Percentiles rank a stretch among this genome's conserved stretches.
phyloP scores from a whole-genome alignment of 768 basidiomycete genomes.

The Boletus pseudopeckii region DNA sequence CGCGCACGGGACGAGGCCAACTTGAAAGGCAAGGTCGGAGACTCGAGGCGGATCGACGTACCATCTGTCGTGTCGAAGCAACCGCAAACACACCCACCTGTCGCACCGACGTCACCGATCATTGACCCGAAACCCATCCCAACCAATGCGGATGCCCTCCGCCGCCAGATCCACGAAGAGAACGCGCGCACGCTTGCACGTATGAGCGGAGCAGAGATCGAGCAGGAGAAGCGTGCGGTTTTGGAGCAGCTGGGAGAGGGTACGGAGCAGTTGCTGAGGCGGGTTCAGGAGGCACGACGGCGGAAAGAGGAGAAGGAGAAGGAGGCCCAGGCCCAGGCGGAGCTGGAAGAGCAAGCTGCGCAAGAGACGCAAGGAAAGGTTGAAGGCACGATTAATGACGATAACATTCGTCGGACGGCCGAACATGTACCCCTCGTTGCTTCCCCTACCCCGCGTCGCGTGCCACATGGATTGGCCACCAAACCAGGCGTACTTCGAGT shows the following conservation, averaged over 20 bases:
- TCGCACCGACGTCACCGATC: neutral
- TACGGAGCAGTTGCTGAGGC: slow-evolving; percentile 56
- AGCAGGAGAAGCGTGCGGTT: slow-evolving; percentile 62
- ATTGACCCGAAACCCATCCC: slow-evolving; percentile 15
- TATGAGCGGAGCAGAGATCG: slow-evolving; percentile 73
- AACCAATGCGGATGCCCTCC: slow-evolving; percentile 41
- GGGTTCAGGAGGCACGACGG: slow-evolving; percentile 20
- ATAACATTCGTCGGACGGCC: neutral
- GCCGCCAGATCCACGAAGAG: slow-evolving; percentile 58
- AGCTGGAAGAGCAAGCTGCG: neutral
- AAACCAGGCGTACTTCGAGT: slow-evolving; percentile 27
- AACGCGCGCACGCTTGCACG: slow-evolving; percentile 57
- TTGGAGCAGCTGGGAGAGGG: slow-evolving; percentile 69
- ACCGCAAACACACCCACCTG: neutral
- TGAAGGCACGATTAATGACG: neutral
- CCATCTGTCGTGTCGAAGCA: slow-evolving; percentile 29
- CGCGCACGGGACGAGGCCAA: slow-evolving; percentile 40
- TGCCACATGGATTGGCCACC: slow-evolving; percentile 9
- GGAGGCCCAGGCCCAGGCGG: neutral
- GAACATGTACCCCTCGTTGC: neutral
- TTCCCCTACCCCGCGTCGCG: slow-evolving; percentile 12
- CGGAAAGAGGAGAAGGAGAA: slow-evolving; percentile 11
- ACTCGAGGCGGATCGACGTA: slow-evolving; percentile 10
- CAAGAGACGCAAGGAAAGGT: neutral
- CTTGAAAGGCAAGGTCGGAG: slow-evolving; percentile 19